Conservation (phyloP, 177 flowering plant species). For the Telopea speciosissima region DNA sequence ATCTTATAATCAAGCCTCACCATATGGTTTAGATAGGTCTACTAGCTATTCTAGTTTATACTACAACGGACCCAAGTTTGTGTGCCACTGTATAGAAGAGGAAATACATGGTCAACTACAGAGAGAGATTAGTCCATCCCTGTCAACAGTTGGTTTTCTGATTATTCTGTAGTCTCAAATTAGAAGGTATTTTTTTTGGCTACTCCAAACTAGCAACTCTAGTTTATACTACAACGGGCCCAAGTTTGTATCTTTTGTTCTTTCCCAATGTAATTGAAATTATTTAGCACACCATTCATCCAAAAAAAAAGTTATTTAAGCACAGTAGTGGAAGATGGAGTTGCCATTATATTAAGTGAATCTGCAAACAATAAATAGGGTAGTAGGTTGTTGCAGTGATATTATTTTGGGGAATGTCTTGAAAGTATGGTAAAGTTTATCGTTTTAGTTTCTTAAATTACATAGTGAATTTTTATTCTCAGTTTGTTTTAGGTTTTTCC, state of each 20-base stretch:
- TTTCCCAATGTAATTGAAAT: not conserved
- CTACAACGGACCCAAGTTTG: not conserved
- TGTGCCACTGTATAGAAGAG: not conserved
- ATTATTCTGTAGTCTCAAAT: not conserved
- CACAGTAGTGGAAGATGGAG: not conserved
- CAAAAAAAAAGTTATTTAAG: too few relatives aligned
- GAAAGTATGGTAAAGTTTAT: too few relatives aligned
- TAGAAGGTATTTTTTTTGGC: too few relatives aligned
- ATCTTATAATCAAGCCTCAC: not conserved
- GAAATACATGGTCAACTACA: not conserved
- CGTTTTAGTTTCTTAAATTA: too few relatives aligned
- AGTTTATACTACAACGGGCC: too few relatives aligned
- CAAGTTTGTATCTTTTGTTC: too few relatives aligned
- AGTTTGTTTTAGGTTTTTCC: not conserved
- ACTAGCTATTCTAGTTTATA: not conserved
- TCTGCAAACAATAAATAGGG: not conserved
- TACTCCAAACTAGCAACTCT: too few relatives aligned
- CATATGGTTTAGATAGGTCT: not conserved
- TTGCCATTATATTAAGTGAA: not conserved
- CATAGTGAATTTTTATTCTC: too few relatives aligned
- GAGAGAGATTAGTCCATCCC: not conserved
- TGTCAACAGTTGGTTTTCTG: not conserved
- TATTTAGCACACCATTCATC: too few relatives aligned
- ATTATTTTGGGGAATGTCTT: too few relatives aligned
- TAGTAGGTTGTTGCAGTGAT: not conserved